Conservation (phyloP, 2,329 filamentous ascomycete genomes). For the Nakataea oryzae region DNA sequence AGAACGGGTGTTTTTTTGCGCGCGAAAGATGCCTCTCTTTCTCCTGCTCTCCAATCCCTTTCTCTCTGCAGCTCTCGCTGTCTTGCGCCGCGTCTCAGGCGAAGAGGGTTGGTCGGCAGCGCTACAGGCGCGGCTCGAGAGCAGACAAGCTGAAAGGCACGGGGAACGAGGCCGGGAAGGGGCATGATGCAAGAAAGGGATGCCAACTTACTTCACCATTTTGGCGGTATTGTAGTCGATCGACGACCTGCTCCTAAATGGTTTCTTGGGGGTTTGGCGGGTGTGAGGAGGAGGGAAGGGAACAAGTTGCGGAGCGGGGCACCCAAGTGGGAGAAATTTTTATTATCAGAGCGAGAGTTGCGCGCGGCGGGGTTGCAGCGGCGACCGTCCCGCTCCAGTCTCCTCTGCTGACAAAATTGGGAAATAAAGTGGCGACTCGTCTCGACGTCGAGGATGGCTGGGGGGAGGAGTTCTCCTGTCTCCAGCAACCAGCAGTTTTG, state of each 20-base stretch:
- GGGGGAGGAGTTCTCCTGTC: background rate
- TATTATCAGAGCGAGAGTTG: conserved; percentile 1
- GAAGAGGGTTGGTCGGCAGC: background rate
- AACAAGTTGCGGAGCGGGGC: conserved; percentile 1
- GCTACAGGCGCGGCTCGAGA: too few relatives aligned
- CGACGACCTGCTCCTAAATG: conserved; percentile 14
- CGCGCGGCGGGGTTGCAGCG: background rate
- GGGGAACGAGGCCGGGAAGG: background rate
- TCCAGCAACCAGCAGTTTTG: background rate
- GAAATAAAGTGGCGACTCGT: conserved; percentile 1
- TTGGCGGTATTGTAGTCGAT: conserved; percentile 62
- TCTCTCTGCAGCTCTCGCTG: background rate
- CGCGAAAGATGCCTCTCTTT: too few relatives aligned
- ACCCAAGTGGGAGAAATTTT: conserved; percentile 5
- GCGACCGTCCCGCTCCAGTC: background rate
- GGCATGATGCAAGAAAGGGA: background rate
- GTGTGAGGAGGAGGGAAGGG: conserved; percentile 2
- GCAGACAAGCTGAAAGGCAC: background rate
- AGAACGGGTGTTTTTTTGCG: background rate
- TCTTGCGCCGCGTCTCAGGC: background rate
- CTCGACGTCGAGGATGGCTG: background rate
- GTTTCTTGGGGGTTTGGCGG: conserved; percentile 10
- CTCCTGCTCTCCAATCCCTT: background rate
- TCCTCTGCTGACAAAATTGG: conserved; percentile 4
- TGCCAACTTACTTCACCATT: conserved; percentile 95